phyloP scores from a whole-genome alignment of 352 stramenopile species.

The Globisporangium abappressorium region DNA sequence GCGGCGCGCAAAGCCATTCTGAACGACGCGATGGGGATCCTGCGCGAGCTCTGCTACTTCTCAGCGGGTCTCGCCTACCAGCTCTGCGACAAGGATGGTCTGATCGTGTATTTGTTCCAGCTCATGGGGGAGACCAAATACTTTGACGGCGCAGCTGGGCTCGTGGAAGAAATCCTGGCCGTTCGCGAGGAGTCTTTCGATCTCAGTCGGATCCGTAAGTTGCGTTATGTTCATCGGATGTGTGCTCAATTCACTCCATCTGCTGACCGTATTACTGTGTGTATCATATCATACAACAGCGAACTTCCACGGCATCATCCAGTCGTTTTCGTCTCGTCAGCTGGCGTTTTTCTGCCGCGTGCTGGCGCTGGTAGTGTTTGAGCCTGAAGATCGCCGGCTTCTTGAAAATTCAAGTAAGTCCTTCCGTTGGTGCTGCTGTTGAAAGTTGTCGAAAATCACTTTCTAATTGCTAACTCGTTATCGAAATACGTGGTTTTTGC shows the following conservation, averaged over 20 bases:
- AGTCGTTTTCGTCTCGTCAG: constrained; percentile 88
- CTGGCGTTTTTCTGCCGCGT: constrained; percentile 96
- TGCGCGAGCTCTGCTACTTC: constrained; percentile 85
- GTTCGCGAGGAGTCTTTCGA: constrained; percentile 80
- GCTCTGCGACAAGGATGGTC: constrained; percentile 77
- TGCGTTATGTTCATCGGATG: constrained; percentile 5
- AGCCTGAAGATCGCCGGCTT: constrained; percentile 92
- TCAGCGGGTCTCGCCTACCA: constrained; percentile 60
- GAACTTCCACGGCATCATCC: constrained; percentile 88
- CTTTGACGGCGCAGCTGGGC: constrained; percentile 88
- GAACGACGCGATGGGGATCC: constrained; percentile 74
- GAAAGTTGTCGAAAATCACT: neutral
- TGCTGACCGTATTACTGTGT: neutral
- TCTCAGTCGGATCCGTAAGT: constrained; percentile 75
- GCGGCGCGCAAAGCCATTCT: constrained; percentile 51
- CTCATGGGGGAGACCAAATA: constrained; percentile 86
- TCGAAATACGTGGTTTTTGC: neutral
- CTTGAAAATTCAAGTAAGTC: constrained; percentile 86
- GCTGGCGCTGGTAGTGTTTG: constrained; percentile 93
- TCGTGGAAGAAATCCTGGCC: constrained; percentile 93
- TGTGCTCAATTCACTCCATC: constrained; percentile 21
- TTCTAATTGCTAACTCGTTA: neutral
- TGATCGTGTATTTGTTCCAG: constrained; percentile 94
- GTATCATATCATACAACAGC: constrained; percentile 39
- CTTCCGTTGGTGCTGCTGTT: neutral